phyloP scores from a whole-genome alignment of 1,139 yeast genomes.

The Geotrichum aggregatum region DNA sequence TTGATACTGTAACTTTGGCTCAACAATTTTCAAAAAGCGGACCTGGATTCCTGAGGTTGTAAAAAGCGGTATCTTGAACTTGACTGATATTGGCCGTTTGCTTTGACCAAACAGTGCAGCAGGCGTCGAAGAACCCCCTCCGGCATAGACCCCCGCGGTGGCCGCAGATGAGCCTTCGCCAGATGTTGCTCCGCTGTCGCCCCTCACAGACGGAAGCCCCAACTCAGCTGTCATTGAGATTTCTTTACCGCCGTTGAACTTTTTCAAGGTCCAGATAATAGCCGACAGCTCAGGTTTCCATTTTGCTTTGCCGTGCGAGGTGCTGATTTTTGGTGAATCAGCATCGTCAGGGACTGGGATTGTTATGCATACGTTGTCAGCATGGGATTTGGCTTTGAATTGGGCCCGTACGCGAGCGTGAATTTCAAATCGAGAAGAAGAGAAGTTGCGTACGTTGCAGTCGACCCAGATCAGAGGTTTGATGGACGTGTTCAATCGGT shows the following conservation, averaged over 20 bases:
- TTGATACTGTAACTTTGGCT: conserved; percentile 91
- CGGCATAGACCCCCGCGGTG: conserved; percentile 27
- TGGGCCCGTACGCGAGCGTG: conserved; percentile 81
- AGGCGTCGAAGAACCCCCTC: conserved; percentile 21
- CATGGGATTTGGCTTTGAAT: conserved; percentile 86
- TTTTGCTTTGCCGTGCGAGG: conserved; percentile 80
- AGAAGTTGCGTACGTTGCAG: conserved; percentile 55
- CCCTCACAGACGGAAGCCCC: conserved; percentile 80
- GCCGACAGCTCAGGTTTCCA: conserved; percentile 87
- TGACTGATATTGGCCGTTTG: conserved; percentile 85
- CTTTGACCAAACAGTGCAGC: conserved; percentile 10
- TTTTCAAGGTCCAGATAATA: conserved; percentile 85
- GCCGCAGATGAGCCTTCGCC: conserved; percentile 13
- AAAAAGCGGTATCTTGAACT: conserved; percentile 91
- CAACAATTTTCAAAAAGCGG: conserved; percentile 85
- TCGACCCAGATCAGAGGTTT: conserved; percentile 91
- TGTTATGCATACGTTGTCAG: conserved; percentile 81
- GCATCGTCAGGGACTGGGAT: conserved; percentile 97
- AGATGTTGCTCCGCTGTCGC: conserved; percentile 43
- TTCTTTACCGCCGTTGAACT: conserved; percentile 93
- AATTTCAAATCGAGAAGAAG: conserved; percentile 80
- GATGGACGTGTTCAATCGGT: conserved; percentile 78
- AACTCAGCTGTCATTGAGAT: conserved; percentile 87
- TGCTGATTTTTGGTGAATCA: conserved; percentile 83
- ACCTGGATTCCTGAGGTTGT: conserved; percentile 98